A percentile compares a stretch with the other conserved stretches of the same genome.
These are phyloP conservation scores for Magnusiomyces paraingens DNA, from an alignment of 1,139 yeast species.

Conservation along the genomic window DNA sequence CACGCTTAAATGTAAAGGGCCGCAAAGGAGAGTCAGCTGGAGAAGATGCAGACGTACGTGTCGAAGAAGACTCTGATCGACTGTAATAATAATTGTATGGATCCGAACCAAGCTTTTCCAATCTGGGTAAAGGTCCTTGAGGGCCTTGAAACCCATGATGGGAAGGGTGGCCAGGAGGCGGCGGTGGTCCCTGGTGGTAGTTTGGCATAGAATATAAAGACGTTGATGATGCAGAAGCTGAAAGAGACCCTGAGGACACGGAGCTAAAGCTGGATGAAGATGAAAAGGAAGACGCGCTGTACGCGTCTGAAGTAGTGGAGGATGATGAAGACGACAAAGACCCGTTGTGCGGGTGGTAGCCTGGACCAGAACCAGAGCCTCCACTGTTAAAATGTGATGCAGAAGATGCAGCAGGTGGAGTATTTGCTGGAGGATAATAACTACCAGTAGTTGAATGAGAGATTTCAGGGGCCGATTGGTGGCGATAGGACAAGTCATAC, in stretches of 20 bases:
- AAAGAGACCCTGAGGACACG: not conserved
- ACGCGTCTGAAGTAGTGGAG: not conserved
- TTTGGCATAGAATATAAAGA: not conserved
- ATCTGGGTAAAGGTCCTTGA: not conserved
- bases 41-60: not conserved
- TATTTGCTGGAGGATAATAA: not conserved
- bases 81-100: not conserved
- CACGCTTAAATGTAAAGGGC: slow-evolving; percentile 7
- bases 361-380: too few relatives aligned
- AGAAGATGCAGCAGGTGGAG: not conserved
- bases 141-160: not conserved
- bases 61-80: not conserved
- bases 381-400: not conserved
- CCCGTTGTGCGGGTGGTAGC: not conserved
- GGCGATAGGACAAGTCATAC: slow-evolving; percentile 14
- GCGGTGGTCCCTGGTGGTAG: not conserved
- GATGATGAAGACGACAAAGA: slow-evolving; percentile 7
- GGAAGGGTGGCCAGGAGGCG: not conserved
- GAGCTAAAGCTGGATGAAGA: too few relatives aligned
- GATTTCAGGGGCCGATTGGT: slow-evolving; percentile 22
- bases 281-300: too few relatives aligned
- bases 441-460: not conserved
- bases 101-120: slow-evolving; percentile 3
- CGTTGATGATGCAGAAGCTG: not conserved
- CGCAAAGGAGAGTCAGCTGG: slow-evolving; percentile 11